Conservation (phyloP, 2,329 filamentous ascomycete species). For the Raffaelea deltoideospora region DNA sequence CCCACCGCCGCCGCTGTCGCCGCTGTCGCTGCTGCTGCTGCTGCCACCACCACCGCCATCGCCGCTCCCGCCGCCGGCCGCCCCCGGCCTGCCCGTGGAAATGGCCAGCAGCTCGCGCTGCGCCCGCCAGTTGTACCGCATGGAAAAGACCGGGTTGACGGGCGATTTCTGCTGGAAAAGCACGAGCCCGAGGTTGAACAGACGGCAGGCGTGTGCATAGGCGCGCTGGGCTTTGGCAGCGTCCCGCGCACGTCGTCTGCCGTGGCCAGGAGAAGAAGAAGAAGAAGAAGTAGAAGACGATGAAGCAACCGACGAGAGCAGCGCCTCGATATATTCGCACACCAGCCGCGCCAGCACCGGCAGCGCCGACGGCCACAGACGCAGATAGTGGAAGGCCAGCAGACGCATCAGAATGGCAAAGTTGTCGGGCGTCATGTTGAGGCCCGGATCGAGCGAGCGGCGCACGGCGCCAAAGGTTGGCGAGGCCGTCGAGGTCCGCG, state of each 20-base stretch:
- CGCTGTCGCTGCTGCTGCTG: background rate
- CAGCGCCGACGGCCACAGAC: slow-evolving; percentile 16
- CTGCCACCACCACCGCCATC: background rate
- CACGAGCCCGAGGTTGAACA: slow-evolving; percentile 26
- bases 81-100: slow-evolving; percentile 29
- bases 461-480: slow-evolving; percentile 8
- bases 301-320: too few species aligned
- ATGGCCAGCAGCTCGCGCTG: slow-evolving; percentile 37
- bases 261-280: too few species aligned
- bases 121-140: slow-evolving; percentile 39
- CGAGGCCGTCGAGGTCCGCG: background rate
- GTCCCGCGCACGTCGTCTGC: too few species aligned
- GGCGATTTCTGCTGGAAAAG: slow-evolving; percentile 21
- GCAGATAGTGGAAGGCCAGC: slow-evolving; percentile 14
- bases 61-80: background rate
- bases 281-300: too few species aligned
- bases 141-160: slow-evolving; percentile 17
- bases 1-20: background rate
- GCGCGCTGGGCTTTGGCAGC: too few species aligned
- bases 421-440: slow-evolving; percentile 12
- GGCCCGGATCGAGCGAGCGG: slow-evolving; percentile 8
- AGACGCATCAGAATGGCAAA: slow-evolving; percentile 13
- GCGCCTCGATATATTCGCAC: slow-evolving; percentile 12
- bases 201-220: slow-evolving; percentile 16
- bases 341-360: slow-evolving; percentile 14